A percentile compares a stretch with the other conserved stretches of the same genome.
Evolutionary conservation across 208 protist genomes (phyloP).

Genomic region (Acanthamoeba quina): DNA sequence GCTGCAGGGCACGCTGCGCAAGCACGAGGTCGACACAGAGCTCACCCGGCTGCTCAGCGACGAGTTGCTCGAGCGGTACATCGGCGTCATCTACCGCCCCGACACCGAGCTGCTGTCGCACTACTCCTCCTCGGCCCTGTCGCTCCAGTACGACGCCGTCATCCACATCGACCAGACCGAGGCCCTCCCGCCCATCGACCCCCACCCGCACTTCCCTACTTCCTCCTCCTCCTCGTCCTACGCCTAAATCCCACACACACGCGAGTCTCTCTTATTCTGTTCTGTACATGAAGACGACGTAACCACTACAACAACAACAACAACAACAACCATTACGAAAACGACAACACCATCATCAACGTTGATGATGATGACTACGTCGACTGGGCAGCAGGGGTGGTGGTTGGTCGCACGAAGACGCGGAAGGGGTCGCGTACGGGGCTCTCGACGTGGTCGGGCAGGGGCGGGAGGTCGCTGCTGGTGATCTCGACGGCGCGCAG

Average conservation of each 20-base stretch:
- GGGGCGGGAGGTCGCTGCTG: not conserved
- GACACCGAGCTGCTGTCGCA: conserved; percentile 72
- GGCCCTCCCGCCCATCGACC: conserved; percentile 73
- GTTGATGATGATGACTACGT: no score
- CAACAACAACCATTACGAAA: no score
- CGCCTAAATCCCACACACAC: not conserved
- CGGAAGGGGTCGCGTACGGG: conserved; percentile 2
- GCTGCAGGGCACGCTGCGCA: not conserved
- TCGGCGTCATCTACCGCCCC: conserved; percentile 58
- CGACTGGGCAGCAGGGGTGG: not conserved
- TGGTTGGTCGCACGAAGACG: not conserved
- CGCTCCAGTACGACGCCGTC: conserved; percentile 74
- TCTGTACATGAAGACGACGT: not conserved
- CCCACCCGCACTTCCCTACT: conserved; percentile 25
- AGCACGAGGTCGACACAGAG: conserved; percentile 14
- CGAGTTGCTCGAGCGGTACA: conserved; percentile 46
- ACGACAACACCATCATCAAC: no score
- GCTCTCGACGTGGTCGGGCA: conserved; percentile 15
- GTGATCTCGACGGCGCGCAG: not conserved
- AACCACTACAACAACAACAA: not conserved
- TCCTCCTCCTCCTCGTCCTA: not conserved
- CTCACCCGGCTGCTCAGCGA: conserved; percentile 1
- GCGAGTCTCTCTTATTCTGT: not conserved
- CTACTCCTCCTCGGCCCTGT: conserved; percentile 62
- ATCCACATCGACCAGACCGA: conserved; percentile 74